These are phyloP conservation scores for Saccharomycopsis malanga DNA, from an alignment of 805 yeast species.

Conservation along the genomic window DNA sequence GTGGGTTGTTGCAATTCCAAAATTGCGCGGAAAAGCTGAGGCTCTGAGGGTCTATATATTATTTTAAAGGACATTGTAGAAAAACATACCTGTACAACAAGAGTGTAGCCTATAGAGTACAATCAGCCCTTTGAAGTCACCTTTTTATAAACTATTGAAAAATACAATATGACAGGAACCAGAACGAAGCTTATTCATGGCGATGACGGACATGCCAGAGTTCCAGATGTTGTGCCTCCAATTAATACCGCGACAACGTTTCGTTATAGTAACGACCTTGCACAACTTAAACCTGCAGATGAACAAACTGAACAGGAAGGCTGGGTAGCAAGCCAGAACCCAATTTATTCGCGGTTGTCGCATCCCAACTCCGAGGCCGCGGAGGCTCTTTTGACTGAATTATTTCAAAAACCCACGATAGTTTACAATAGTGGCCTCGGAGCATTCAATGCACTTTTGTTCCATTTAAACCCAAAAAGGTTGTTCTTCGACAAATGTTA, in stretches of 20 bases:
- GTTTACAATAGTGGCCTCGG: slow-evolving; percentile 73
- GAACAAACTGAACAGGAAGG: slow-evolving; percentile 29
- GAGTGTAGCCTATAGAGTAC: too few relatives aligned
- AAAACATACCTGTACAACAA: too few relatives aligned
- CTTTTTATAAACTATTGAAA: too few relatives aligned
- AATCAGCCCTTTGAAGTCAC: too few relatives aligned
- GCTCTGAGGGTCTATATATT: too few relatives aligned
- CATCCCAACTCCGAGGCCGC: slow-evolving; percentile 68
- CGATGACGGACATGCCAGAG: slow-evolving; percentile 51
- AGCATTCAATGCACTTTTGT: slow-evolving; percentile 72
- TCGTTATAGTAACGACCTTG: slow-evolving; percentile 56
- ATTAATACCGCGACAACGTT: slow-evolving; percentile 78
- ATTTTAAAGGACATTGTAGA: too few relatives aligned
- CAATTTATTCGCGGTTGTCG: slow-evolving; percentile 62
- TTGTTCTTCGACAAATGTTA: slow-evolving; percentile 75
- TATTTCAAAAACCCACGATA: slow-evolving; percentile 60
- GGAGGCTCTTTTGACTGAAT: slow-evolving; percentile 54
- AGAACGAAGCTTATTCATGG: slow-evolving; percentile 61
- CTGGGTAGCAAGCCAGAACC: slow-evolving; percentile 26
- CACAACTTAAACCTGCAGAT: slow-evolving; percentile 35
- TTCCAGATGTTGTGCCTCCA: slow-evolving; percentile 67
- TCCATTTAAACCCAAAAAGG: slow-evolving; percentile 63
- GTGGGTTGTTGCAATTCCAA: too few relatives aligned
- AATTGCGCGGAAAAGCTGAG: too few relatives aligned
- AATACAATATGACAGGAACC: slow-evolving; percentile 30